Conservation (phyloP, 441 rosid species). For the Adansonia grandidieri region DNA sequence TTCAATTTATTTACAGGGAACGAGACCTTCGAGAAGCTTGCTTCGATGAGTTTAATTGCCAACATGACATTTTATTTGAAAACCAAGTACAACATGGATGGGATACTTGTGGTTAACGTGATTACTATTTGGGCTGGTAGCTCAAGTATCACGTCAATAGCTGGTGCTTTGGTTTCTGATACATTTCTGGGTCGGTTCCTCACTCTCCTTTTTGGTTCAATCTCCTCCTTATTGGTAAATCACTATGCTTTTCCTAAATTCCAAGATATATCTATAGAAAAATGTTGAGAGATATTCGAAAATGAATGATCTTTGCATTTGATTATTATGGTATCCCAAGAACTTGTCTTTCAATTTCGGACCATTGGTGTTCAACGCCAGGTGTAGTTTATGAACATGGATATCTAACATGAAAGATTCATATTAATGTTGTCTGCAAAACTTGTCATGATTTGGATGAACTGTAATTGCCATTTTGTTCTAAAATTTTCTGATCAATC, state of each 20-base stretch:
- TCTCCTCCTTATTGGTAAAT: constrained; percentile 52
- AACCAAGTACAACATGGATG: constrained; percentile 55
- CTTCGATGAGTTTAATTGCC: constrained; percentile 56
- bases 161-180: constrained; percentile 60
- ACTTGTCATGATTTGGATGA: not conserved
- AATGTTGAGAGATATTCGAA: not conserved
- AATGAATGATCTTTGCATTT: not conserved
- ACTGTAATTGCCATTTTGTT: not conserved
- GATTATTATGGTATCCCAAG: too few species aligned
- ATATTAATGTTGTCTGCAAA: not conserved
- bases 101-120: constrained; percentile 51
- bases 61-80: constrained; percentile 54
- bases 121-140: constrained; percentile 54
- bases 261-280: not conserved
- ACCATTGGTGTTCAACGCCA: not conserved
- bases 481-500: not conserved
- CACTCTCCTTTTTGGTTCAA: constrained; percentile 54
- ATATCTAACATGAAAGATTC: not conserved
- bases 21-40: constrained; percentile 67
- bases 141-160: constrained; percentile 48
- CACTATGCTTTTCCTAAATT: not conserved
- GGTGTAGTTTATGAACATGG: not conserved
- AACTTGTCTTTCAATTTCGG: not conserved
- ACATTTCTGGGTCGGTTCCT: constrained; percentile 50
- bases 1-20: constrained; percentile 37